These are phyloP conservation scores for Poterioochromonas sp. DNA, from an alignment of 352 stramenopile species.

Conservation along the genomic window DNA sequence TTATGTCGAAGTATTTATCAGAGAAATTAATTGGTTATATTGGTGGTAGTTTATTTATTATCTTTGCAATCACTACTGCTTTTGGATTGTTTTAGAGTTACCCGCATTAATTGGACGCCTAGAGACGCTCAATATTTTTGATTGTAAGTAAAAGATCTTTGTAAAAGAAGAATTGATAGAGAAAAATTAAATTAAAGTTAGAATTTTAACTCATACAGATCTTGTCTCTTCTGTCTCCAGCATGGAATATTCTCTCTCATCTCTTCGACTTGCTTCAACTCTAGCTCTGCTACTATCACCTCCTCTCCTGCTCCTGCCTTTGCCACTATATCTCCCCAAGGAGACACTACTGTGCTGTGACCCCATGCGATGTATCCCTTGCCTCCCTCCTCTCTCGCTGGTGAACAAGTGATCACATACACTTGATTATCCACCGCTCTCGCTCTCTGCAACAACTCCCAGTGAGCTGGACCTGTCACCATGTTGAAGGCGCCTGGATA, in stretches of 20 bases:
- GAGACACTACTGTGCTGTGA: slow-evolving; percentile 89
- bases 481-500: slow-evolving; percentile 85
- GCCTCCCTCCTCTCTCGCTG: slow-evolving; percentile 71
- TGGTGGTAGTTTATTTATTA: slow-evolving; percentile 61
- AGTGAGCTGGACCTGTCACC: slow-evolving; percentile 90
- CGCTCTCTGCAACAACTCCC: slow-evolving; percentile 92
- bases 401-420: slow-evolving; percentile 90
- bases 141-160: no score
- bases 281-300: slow-evolving; percentile 89
- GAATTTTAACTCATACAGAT: slow-evolving; percentile 78
- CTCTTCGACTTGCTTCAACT: slow-evolving; percentile 82
- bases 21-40: slow-evolving; percentile 68
- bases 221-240: slow-evolving; percentile 76
- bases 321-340: slow-evolving; percentile 91
- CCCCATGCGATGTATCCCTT: slow-evolving; percentile 97
- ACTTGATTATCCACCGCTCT: slow-evolving; percentile 77
- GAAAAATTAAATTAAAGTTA: no score
- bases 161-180: not conserved
- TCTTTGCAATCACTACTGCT: slow-evolving; percentile 68
- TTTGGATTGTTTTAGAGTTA: slow-evolving; percentile 47
- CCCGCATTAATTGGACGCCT: not conserved
- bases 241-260: slow-evolving; percentile 92
- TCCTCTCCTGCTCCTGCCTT: slow-evolving; percentile 80
- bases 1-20: slow-evolving; percentile 66
- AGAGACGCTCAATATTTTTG: not conserved